Conservation (phyloP, 345 rosid species). For the Lagerstroemia speciosa region DNA sequence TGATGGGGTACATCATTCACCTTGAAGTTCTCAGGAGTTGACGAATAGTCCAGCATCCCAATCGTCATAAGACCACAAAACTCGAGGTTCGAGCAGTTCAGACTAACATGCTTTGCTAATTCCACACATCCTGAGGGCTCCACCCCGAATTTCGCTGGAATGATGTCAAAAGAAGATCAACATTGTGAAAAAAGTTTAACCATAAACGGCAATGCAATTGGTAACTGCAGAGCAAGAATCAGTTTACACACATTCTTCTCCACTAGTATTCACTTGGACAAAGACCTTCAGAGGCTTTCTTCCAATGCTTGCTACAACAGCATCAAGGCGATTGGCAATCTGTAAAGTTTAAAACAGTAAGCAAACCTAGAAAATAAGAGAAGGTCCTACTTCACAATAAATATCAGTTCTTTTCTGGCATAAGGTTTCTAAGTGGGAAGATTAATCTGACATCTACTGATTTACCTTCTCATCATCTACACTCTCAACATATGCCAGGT, state of each 20-base stretch:
- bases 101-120: constrained; percentile 60
- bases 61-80: constrained; percentile 91
- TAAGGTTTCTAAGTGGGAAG: not conserved
- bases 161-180: not conserved
- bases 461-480: constrained; percentile 85
- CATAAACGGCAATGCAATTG: not conserved
- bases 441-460: not conserved
- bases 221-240: not conserved
- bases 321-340: constrained; percentile 88
- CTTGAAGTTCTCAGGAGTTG: constrained; percentile 96
- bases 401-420: not conserved
- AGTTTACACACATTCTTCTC: constrained; percentile 80
- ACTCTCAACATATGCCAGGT: constrained; percentile 79
- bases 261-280: constrained; percentile 94
- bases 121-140: constrained; percentile 79
- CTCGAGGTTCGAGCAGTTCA: constrained; percentile 65
- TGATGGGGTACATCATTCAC: constrained; percentile 18
- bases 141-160: constrained; percentile 84
- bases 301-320: constrained; percentile 49
- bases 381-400: not conserved
- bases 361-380: not conserved
- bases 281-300: constrained; percentile 78
- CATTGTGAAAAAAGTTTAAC: not conserved
- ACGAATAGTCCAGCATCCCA: constrained; percentile 85
- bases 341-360: constrained; percentile 14